Percentiles rank a stretch among this genome's conserved stretches.
phyloP scores from a whole-genome alignment of 257 asterid genomes.

The Mentha longifolia region DNA sequence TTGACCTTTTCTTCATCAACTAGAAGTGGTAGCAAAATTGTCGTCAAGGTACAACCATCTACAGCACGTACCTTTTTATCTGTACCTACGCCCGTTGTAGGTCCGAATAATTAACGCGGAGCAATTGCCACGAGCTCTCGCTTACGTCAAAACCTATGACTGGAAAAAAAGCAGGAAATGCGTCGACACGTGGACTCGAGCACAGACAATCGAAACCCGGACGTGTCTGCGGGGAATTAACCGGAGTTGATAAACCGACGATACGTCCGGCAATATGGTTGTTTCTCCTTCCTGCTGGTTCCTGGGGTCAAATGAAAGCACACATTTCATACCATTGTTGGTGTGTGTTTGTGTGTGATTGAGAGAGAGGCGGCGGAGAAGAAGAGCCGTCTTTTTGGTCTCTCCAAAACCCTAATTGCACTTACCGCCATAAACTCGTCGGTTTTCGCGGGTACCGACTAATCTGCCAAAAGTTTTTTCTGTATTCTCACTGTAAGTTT shows the following conservation, averaged over 20 bases:
- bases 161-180: not conserved
- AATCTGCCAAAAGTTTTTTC: not conserved
- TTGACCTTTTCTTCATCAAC: conserved; percentile 9
- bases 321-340: conserved; percentile 37
- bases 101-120: conserved; percentile 17
- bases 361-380: conserved; percentile 39
- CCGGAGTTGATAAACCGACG: conserved; percentile 55
- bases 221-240: conserved; percentile 48
- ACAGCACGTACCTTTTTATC: not conserved
- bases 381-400: conserved; percentile 30
- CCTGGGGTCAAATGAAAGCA: conserved; percentile 47
- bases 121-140: conserved; percentile 25
- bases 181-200: conserved; percentile 38
- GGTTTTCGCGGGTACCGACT: conserved; percentile 18
- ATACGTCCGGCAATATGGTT: conserved; percentile 58
- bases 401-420: conserved; percentile 40
- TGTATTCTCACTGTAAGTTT: conserved; percentile 22
- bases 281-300: conserved; percentile 45
- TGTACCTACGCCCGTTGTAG: not conserved
- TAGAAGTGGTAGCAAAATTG: not conserved
- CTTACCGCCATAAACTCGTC: conserved; percentile 22
- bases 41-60: conserved; percentile 37
- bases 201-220: conserved; percentile 58
- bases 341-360: conserved; percentile 31
- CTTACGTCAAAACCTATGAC: conserved; percentile 35